These are phyloP conservation scores for Botryotinia calthae DNA, from an alignment of 2,329 filamentous ascomycete species.

Conservation along the genomic window DNA sequence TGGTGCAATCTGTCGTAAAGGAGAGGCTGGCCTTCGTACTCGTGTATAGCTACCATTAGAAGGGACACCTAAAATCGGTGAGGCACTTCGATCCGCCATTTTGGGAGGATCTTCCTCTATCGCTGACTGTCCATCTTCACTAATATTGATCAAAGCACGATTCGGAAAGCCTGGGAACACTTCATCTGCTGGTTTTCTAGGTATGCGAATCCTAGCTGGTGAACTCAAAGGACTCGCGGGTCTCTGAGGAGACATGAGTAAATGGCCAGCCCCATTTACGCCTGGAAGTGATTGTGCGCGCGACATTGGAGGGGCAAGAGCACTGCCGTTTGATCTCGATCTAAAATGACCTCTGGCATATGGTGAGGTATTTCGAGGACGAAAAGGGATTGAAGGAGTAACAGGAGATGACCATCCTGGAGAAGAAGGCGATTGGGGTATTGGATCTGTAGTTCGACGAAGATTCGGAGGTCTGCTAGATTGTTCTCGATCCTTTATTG, in stretches of 20 bases:
- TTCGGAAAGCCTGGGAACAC: slow-evolving; percentile 55
- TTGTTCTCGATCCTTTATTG: slow-evolving; percentile 24
- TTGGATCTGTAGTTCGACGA: slow-evolving; percentile 59
- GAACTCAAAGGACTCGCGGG: slow-evolving; percentile 55
- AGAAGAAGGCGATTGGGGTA: slow-evolving; percentile 52
- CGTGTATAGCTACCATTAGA: slow-evolving; percentile 25
- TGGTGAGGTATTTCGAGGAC: slow-evolving; percentile 61
- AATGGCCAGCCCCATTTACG: slow-evolving; percentile 57
- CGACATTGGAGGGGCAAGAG: slow-evolving; percentile 56
- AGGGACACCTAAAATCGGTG: slow-evolving; percentile 46
- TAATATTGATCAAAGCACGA: slow-evolving; percentile 32
- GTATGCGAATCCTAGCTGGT: slow-evolving; percentile 51
- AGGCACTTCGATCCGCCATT: slow-evolving; percentile 50
- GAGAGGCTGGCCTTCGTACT: slow-evolving; percentile 53
- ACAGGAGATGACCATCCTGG: slow-evolving; percentile 36
- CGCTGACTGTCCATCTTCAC: slow-evolving; percentile 36
- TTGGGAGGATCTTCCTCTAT: slow-evolving; percentile 45
- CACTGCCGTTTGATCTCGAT: slow-evolving; percentile 56
- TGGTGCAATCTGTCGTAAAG: slow-evolving; percentile 48
- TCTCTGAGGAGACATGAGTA: slow-evolving; percentile 50
- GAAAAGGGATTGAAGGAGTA: slow-evolving; percentile 52
- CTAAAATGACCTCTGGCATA: slow-evolving; percentile 56
- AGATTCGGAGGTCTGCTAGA: slow-evolving; percentile 49
- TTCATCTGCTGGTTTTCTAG: slow-evolving; percentile 59
- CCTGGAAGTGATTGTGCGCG: slow-evolving; percentile 64